Evolutionary conservation across 169 alveolate species (phyloP).

Genomic region (Plasmodium malariae): DNA sequence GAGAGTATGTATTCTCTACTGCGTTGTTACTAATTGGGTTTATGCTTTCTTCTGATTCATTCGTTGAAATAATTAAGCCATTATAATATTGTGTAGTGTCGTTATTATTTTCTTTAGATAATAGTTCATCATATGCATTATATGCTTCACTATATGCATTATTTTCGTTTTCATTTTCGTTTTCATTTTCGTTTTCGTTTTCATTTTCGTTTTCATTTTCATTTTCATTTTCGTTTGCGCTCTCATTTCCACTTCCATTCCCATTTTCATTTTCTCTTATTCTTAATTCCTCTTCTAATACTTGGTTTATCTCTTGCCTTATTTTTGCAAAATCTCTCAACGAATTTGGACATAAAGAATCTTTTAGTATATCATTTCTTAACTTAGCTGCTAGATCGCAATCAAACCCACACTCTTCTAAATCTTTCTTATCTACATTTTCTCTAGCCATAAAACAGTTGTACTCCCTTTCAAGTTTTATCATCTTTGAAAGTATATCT

Average conservation of each 20-base stretch:
- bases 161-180: background rate
- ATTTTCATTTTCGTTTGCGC: background rate
- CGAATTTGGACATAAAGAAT: constrained; percentile 55
- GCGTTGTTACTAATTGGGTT: background rate
- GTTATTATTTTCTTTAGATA: too few relatives aligned
- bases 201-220: background rate
- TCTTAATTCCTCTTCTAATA: constrained; percentile 54
- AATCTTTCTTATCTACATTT: constrained; percentile 65
- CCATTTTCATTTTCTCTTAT: constrained; percentile 35
- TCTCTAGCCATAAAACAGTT: constrained; percentile 73
- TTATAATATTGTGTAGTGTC: background rate
- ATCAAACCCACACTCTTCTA: constrained; percentile 74
- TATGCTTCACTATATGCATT: background rate
- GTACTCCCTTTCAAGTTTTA: constrained; percentile 54
- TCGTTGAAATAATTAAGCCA: background rate
- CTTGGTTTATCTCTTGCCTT: constrained; percentile 58
- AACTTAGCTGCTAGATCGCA: constrained; percentile 69
- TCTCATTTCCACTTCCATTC: too few relatives aligned
- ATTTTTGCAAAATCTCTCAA: constrained; percentile 66
- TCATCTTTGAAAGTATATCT: constrained; percentile 71
- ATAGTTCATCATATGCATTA: background rate
- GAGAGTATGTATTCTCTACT: background rate
- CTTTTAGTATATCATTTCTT: constrained; percentile 53
- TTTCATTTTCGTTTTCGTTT: background rate
- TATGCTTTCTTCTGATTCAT: background rate